Conservation (phyloP, 2,329 filamentous ascomycete species). For the Aspergillus novofumigatus region DNA sequence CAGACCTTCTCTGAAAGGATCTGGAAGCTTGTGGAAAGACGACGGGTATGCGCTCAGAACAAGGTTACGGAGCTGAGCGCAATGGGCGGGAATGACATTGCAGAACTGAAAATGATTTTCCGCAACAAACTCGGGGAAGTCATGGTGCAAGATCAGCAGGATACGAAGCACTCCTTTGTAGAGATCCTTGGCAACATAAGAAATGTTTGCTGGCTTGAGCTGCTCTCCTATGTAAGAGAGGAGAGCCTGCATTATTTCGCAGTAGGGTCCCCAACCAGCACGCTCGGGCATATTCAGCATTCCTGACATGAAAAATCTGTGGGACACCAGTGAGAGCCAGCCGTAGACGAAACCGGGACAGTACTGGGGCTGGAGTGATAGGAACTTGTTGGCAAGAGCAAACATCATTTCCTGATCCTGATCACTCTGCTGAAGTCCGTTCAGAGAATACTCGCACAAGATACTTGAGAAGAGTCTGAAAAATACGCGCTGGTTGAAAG, state of each 20-base stretch:
- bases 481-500: conserved; percentile 84
- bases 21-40: conserved; percentile 65
- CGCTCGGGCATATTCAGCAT: conserved; percentile 66
- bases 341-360: conserved; percentile 80
- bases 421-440: conserved; percentile 56
- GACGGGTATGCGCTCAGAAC: conserved; percentile 76
- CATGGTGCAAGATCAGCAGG: conserved; percentile 80
- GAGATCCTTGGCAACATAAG: conserved; percentile 70
- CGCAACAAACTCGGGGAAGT: conserved; percentile 88
- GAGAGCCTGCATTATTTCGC: conserved; percentile 67
- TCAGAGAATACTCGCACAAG: conserved; percentile 66
- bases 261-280: conserved; percentile 71
- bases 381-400: conserved; percentile 66
- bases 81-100: conserved; percentile 75
- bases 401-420: conserved; percentile 67
- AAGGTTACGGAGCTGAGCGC: conserved; percentile 82
- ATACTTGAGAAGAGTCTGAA: conserved; percentile 83
- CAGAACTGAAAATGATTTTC: conserved; percentile 81
- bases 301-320: conserved; percentile 77
- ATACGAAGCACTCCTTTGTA: conserved; percentile 82
- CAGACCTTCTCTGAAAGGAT: conserved; percentile 67
- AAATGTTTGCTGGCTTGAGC: conserved; percentile 67
- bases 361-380: conserved; percentile 69
- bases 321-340: conserved; percentile 78
- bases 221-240: conserved; percentile 73